These are phyloP conservation scores for Croton laevigatus DNA, from an alignment of 441 rosid species.

Conservation along the genomic window DNA sequence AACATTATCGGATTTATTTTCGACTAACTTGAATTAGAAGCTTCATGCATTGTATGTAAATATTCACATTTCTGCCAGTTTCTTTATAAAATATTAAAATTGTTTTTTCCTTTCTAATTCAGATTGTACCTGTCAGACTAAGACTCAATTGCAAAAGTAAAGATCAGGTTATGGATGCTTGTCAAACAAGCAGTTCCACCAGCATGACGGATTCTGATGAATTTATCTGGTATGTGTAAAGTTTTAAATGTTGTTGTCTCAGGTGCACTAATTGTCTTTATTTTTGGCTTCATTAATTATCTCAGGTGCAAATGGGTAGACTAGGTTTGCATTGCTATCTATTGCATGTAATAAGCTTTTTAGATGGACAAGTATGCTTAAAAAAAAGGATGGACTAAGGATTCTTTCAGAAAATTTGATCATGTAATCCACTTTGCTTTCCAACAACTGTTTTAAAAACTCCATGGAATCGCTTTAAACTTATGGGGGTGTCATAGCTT, in stretches of 20 bases:
- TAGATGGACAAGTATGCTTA: too few relatives aligned
- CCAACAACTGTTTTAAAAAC: not conserved
- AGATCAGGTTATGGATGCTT: slow-evolving; percentile 29
- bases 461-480: not conserved
- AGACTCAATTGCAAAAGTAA: slow-evolving; percentile 59
- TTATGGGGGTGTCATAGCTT: not conserved
- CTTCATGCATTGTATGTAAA: not conserved
- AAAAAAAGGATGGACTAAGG: not conserved
- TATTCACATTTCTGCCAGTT: not conserved
- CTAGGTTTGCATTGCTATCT: not conserved
- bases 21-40: slow-evolving; percentile 4
- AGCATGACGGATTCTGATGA: slow-evolving; percentile 40
- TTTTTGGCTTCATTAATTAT: not conserved
- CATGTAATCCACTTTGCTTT: not conserved
- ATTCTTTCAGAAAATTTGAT: not conserved
- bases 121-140: slow-evolving; percentile 66
- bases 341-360: not conserved
- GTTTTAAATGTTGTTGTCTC: not conserved
- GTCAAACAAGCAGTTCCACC: slow-evolving; percentile 29
- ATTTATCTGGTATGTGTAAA: slow-evolving; percentile 55
- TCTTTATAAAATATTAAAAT: not conserved
- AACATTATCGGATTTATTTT: not conserved
- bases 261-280: not conserved
- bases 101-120: slow-evolving; percentile 12
- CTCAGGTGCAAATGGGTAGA: not conserved